Evolutionary conservation across 23 red algal genomes (phyloP).

Genomic region (Gracilaria domingensis): DNA sequence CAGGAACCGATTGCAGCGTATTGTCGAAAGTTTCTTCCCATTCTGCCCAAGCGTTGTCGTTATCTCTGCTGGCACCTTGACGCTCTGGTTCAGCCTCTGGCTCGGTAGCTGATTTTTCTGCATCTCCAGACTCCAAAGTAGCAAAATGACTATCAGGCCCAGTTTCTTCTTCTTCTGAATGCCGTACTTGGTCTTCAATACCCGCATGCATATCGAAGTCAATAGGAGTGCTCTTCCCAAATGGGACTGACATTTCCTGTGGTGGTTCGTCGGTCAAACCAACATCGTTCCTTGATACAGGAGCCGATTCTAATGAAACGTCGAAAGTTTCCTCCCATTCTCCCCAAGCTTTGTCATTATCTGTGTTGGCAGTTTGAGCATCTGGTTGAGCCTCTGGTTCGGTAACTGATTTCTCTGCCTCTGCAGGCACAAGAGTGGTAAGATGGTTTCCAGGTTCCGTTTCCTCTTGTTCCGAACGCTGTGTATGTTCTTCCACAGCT

Average conservation of each 20-base stretch:
- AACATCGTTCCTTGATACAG: neutral
- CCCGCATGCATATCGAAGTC: neutral
- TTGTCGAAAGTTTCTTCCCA: too few relatives aligned
- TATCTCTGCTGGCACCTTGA: neutral
- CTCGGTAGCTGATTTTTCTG: neutral
- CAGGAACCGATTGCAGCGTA: too few relatives aligned
- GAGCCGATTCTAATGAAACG: neutral
- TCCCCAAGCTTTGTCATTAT: neutral
- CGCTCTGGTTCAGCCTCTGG: too few relatives aligned
- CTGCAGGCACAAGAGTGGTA: neutral
- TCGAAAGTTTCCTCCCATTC: neutral
- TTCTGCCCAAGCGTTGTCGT: neutral
- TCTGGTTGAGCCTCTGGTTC: neutral
- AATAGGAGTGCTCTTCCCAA: neutral
- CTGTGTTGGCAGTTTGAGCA: neutral
- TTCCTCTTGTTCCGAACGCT: neutral
- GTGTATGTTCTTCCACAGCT: neutral
- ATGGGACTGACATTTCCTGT: neutral
- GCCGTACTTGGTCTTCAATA: neutral
- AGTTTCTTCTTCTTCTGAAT: neutral
- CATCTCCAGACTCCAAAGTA: neutral
- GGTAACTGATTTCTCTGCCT: neutral
- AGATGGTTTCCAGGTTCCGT: neutral
- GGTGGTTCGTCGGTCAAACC: neutral
- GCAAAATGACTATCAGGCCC: neutral